Evolutionary conservation across 495 filamentous ascomycete genomes (phyloP).

Genomic region (Hyaloscypha bicolor): DNA sequence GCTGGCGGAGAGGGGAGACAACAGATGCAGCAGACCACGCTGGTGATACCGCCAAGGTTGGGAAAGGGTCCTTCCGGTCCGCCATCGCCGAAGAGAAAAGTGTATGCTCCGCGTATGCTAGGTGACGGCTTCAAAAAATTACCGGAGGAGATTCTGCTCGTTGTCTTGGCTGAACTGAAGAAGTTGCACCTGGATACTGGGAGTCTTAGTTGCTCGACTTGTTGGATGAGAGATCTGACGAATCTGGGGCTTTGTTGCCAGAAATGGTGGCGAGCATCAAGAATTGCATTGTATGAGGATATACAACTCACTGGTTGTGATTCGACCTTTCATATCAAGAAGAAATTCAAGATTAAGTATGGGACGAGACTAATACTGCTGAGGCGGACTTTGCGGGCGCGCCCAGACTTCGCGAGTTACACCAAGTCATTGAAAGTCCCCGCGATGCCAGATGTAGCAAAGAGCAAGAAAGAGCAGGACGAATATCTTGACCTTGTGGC

Average conservation of each 20-base stretch:
- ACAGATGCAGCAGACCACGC: slow-evolving; percentile 11
- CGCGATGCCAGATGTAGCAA: slow-evolving; percentile 54
- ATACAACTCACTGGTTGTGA: slow-evolving; percentile 69
- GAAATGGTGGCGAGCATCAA: slow-evolving; percentile 68
- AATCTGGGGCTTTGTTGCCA: slow-evolving; percentile 66
- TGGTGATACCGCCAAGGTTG: slow-evolving; percentile 17
- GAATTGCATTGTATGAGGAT: slow-evolving; percentile 67
- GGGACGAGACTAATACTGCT: slow-evolving; percentile 74
- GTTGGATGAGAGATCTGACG: slow-evolving; percentile 76
- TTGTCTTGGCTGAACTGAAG: slow-evolving; percentile 52
- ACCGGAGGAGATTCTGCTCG: slow-evolving; percentile 58
- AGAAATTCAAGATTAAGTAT: slow-evolving; percentile 66
- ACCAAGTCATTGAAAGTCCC: slow-evolving; percentile 78
- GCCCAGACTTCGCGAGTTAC: slow-evolving; percentile 67
- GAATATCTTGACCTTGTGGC: slow-evolving; percentile 74
- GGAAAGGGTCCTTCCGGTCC: slow-evolving; percentile 7
- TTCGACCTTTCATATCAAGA: slow-evolving; percentile 61
- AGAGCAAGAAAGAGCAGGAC: slow-evolving; percentile 49
- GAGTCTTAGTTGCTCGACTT: slow-evolving; percentile 65
- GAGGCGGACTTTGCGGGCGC: slow-evolving; percentile 72
- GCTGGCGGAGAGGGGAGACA: slow-evolving; percentile 15
- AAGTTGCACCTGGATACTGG: slow-evolving; percentile 45
- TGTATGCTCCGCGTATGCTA: slow-evolving; percentile 20
- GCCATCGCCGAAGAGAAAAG: slow-evolving; percentile 7
- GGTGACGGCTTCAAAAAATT: slow-evolving; percentile 56